Conservation (phyloP, 768 basidiomycete genomes). For the Auriculariales sp. region DNA sequence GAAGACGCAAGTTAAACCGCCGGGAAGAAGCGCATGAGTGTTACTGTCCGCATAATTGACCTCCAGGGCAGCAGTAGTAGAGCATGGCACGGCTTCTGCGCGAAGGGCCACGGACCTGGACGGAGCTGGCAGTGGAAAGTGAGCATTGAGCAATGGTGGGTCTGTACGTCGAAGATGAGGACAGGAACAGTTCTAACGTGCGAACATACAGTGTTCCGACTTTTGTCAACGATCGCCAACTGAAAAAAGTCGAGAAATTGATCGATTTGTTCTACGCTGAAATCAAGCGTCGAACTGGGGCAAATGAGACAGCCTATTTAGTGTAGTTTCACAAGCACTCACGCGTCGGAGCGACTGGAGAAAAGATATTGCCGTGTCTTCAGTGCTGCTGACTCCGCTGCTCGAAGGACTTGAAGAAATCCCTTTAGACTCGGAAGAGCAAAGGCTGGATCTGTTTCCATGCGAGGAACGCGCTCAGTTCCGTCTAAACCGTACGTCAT, state of each 20-base stretch:
- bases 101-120: background rate
- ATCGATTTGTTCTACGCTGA: constrained; percentile 39
- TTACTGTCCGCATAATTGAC: constrained; percentile 17
- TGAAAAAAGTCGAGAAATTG: constrained; percentile 55
- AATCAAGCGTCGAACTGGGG: constrained; percentile 37
- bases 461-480: constrained; percentile 13
- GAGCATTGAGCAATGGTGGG: constrained; percentile 1
- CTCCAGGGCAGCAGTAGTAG: constrained; percentile 9
- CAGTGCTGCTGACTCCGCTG: constrained; percentile 21
- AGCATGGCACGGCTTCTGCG: constrained; percentile 1
- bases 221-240: constrained; percentile 26
- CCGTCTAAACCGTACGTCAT: constrained; percentile 79
- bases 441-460: constrained; percentile 40
- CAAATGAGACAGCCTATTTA: constrained; percentile 1
- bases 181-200: constrained; percentile 4
- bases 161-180: constrained; percentile 5
- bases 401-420: constrained; percentile 29
- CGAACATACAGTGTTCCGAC: constrained; percentile 12
- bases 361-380: constrained; percentile 22
- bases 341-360: constrained; percentile 32
- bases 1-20: constrained; percentile 49
- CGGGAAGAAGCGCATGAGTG: constrained; percentile 26
- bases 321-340: constrained; percentile 13
- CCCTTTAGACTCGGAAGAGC: constrained; percentile 38
- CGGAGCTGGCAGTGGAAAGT: constrained; percentile 1